Evolutionary conservation across 371 early-diverging fungal genomes (phyloP), one percentile per base, ranked within the genome.

Genomic region (Syncephalis plumigaleata): DNA sequence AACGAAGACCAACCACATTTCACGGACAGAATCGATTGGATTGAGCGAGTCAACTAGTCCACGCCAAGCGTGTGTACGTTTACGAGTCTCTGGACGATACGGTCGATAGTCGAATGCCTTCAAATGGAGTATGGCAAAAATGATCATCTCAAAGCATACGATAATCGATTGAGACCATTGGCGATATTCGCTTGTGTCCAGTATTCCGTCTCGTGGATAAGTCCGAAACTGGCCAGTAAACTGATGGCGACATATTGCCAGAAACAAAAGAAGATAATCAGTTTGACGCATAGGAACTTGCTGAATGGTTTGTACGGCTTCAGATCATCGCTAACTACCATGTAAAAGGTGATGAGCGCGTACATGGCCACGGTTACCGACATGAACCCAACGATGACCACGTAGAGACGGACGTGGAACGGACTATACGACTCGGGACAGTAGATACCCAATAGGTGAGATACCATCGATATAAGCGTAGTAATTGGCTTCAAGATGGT

Each of bases 91-190:
- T 1, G 51, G 47, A 22, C 2, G 2, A 55, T 72, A 71, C 3
- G 56, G 57, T 24, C 36, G 31, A 42, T 65, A 60, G 21, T 58
- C 46, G 56, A 79, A 79, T 5, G 77, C 71, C 48, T 66, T 64
- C 46, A 73, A 52, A 55, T 78, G 76, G 3, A 76, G 47, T 21
- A 66, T 49, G 3, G 77, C 67, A 45, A 78, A 77, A 46, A 74
- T 48, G 5, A 77, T 66, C 81, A 81, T 81, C 53, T 81, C 81
- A 11, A 68, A 42, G 49, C 72, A 73, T 42, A 77, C 58, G 42
- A 79, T 46, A 38, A 81, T 58, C 3, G 71, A 64, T 71, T 64
- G 36, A 81, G 64, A 38, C 75, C 66, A 27, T 61, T 61, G 25
- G 65, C 56, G 15, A 79, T 61, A 52, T 72, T 73, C 31, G 50